Evolutionary conservation across 2,329 filamentous ascomycete species (phyloP), one percentile per base, ranked within the genome.

Genomic region (Sporothrix mexicana): DNA sequence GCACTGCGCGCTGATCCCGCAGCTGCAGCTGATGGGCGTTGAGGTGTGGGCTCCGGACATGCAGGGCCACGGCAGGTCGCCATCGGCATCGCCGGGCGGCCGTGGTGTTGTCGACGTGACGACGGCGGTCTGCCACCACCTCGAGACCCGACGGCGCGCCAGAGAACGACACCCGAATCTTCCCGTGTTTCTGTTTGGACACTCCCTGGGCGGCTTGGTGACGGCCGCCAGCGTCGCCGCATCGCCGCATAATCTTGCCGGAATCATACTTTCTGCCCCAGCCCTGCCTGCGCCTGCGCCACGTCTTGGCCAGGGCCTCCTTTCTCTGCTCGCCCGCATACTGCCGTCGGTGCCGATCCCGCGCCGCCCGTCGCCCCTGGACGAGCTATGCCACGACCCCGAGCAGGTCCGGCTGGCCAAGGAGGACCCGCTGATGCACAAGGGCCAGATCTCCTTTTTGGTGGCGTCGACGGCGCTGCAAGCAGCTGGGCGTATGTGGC

Each of bases 141-240:
- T n/a, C 57, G 25, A 61, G 30, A 30, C 41, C 13, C 57, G 57
- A 30, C 36, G 41, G 25, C 57, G 57, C 57, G 57, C 57, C 13
- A 17, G 25, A 13, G 57, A 41, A 30, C 57, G 57, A 17, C 15
- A 30, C 13, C 57, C 41, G 57, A n/a, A n/a, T n/a, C n/a, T n/a
- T n/a, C 57, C 57, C 30, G 30, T 61, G 15, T 61, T 61, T n/a
- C 6, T 61, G 25, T 61, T 61, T 36, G 57, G 57, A 25, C 57
- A 61, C 57, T 61, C 57, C 25, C 57, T 61, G 25, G 57, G 57
- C 57, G 57, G 57, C 25, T 17, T 61, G 30, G 57, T 61, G 25
- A 61, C 57, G 10, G 25, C 57, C 3, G 57, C 25, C 17, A 61
- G 57, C 6, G 57, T 61, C 57, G 41, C 25, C 57, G 15, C 57